A percentile compares a stretch with the other conserved stretches of the same genome.
phyloP scores from a whole-genome alignment of 306 rosid species.

The Begonia fuchsioides region DNA sequence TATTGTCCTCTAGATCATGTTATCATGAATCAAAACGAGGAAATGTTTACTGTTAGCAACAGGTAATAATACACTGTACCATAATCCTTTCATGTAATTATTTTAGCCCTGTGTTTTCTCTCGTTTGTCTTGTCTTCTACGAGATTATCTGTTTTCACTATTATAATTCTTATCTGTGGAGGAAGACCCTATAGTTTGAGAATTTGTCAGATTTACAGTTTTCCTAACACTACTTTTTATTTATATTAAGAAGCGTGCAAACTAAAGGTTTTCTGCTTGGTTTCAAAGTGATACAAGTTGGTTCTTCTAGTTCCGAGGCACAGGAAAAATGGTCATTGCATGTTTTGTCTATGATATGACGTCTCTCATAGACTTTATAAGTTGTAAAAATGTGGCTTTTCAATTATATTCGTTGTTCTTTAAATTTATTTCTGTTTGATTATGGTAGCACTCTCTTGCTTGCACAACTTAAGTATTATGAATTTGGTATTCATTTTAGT shows the following conservation, averaged over 20 bases:
- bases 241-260: not conserved
- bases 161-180: no score
- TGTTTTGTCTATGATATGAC: not conserved
- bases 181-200: no score
- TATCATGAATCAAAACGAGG: slow-evolving; percentile 75
- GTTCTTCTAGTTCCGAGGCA: not conserved
- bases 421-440: no score
- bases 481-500: no score
- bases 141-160: no score
- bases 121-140: no score
- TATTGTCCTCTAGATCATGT: slow-evolving; percentile 86
- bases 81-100: no score
- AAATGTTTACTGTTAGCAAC: slow-evolving; percentile 96
- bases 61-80: slow-evolving; percentile 35
- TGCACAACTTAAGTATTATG: no score
- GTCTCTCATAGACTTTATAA: not conserved
- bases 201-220: no score
- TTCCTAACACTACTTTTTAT: not conserved
- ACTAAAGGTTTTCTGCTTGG: not conserved
- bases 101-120: no score
- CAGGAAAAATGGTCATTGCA: not conserved
- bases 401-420: not conserved
- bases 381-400: not conserved
- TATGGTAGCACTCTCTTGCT: no score
- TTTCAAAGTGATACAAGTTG: not conserved